Evolutionary conservation across 768 basidiomycete genomes (phyloP).

Genomic region (Leucosporidium scottii): DNA sequence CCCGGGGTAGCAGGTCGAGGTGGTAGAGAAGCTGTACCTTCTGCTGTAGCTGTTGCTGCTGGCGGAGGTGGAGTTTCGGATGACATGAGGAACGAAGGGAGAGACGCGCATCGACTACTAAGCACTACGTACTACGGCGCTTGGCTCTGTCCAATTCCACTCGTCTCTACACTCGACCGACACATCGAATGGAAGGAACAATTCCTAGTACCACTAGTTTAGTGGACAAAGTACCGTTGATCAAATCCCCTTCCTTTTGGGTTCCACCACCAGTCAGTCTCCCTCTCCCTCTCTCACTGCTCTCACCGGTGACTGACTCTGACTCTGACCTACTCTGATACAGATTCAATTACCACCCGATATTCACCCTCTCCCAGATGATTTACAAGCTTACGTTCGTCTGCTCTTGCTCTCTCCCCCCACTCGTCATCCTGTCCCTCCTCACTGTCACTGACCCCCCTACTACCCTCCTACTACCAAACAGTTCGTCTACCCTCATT

Average conservation of each 20-base stretch:
- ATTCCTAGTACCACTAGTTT: slow-evolving; percentile 11
- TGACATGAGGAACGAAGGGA: too few species aligned
- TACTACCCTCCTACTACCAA: background rate
- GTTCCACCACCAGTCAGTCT: slow-evolving; percentile 65
- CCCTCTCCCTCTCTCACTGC: background rate
- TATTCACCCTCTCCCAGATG: slow-evolving; percentile 88
- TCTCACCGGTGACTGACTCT: too few species aligned
- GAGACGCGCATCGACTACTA: too few species aligned
- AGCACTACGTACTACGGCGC: too few species aligned
- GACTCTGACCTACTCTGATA: background rate
- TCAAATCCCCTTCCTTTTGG: slow-evolving; percentile 84
- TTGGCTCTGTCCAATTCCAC: too few species aligned
- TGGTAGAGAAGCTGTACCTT: background rate
- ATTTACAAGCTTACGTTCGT: slow-evolving; percentile 77
- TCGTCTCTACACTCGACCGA: too few species aligned
- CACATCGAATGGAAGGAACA: too few species aligned
- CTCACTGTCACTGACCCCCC: slow-evolving; percentile 67
- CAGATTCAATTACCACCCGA: slow-evolving; percentile 82
- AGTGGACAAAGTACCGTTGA: slow-evolving; percentile 58
- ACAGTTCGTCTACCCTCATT: slow-evolving; percentile 94
- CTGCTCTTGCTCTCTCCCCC: background rate
- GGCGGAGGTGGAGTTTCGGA: background rate
- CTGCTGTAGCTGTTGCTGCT: too few species aligned
- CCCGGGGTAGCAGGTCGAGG: slow-evolving; percentile 15
- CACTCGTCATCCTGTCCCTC: slow-evolving; percentile 74